Percentiles rank a stretch among this genome's conserved stretches.
Conservation (phyloP, 2,329 filamentous ascomycete genomes). For the Talaromyces amestolkiae region DNA sequence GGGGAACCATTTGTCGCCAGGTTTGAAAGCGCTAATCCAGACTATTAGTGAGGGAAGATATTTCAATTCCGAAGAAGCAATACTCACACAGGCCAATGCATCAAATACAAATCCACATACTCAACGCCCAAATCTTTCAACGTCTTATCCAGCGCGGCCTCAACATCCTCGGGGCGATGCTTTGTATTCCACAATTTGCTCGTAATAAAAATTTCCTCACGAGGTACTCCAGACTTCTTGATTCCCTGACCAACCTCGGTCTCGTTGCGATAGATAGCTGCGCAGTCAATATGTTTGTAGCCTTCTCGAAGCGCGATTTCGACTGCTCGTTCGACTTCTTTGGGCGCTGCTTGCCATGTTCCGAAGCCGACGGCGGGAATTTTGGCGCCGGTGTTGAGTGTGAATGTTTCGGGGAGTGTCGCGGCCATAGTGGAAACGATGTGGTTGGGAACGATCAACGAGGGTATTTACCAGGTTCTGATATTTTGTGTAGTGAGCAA, state of each 20-base stretch:
- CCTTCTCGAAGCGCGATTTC: slow-evolving; percentile 48
- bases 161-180: slow-evolving; percentile 61
- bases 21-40: slow-evolving; percentile 27
- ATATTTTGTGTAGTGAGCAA: not conserved
- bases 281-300: slow-evolving; percentile 54
- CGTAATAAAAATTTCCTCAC: slow-evolving; percentile 78
- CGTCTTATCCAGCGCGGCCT: slow-evolving; percentile 69
- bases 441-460: not conserved
- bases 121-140: slow-evolving; percentile 71
- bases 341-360: slow-evolving; percentile 53
- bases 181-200: slow-evolving; percentile 82
- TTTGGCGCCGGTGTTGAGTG: slow-evolving; percentile 48
- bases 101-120: slow-evolving; percentile 76
- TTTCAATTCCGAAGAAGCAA: not conserved
- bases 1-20: slow-evolving; percentile 47
- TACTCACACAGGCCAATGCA: slow-evolving; percentile 71
- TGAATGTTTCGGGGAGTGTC: slow-evolving; percentile 29
- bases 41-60: not conserved
- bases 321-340: slow-evolving; percentile 49
- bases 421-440: not conserved
- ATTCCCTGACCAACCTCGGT: slow-evolving; percentile 77
- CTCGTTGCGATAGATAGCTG: slow-evolving; percentile 57
- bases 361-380: slow-evolving; percentile 53
- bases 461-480: not conserved
- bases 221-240: slow-evolving; percentile 64